phyloP scores from a whole-genome alignment of 495 filamentous ascomycete genomes.

The Hypoxylon lenormandii region DNA sequence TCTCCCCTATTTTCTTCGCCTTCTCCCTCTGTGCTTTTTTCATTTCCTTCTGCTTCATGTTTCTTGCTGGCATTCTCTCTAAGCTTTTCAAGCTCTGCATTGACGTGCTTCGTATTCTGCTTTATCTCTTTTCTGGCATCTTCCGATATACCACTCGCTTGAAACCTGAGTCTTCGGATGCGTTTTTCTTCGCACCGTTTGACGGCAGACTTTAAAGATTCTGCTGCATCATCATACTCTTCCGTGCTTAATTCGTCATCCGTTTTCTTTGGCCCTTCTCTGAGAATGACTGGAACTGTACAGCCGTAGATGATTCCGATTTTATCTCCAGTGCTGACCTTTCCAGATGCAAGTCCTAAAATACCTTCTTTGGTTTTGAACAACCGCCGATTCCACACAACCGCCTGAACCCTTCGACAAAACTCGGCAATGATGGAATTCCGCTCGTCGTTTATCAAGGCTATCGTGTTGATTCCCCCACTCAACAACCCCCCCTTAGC shows the following conservation, averaged over 20 bases:
- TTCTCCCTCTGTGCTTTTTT: no score
- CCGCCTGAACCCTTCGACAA: slow-evolving; percentile 55
- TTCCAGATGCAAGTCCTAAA: slow-evolving; percentile 44
- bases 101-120: not conserved
- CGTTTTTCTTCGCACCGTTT: slow-evolving; percentile 1
- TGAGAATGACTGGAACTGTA: slow-evolving; percentile 59
- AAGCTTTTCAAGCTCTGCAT: not conserved
- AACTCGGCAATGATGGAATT: slow-evolving; percentile 55
- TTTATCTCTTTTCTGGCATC: not conserved
- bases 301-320: slow-evolving; percentile 60
- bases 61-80: no score
- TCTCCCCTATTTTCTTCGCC: not conserved
- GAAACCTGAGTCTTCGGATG: not conserved
- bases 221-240: slow-evolving; percentile 12
- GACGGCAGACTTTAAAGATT: not conserved
- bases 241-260: slow-evolving; percentile 2
- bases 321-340: slow-evolving; percentile 44
- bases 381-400: slow-evolving; percentile 55
- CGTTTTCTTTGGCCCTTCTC: slow-evolving; percentile 14
- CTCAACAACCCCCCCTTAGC: slow-evolving; percentile 40
- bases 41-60: no score
- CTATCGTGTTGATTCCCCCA: slow-evolving; percentile 52
- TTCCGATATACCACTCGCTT: no score
- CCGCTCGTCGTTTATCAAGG: slow-evolving; percentile 52
- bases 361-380: slow-evolving; percentile 46